These are phyloP conservation scores for Bacidia rubella DNA, from an alignment of 495 filamentous ascomycete genomes.

Conservation along the genomic window DNA sequence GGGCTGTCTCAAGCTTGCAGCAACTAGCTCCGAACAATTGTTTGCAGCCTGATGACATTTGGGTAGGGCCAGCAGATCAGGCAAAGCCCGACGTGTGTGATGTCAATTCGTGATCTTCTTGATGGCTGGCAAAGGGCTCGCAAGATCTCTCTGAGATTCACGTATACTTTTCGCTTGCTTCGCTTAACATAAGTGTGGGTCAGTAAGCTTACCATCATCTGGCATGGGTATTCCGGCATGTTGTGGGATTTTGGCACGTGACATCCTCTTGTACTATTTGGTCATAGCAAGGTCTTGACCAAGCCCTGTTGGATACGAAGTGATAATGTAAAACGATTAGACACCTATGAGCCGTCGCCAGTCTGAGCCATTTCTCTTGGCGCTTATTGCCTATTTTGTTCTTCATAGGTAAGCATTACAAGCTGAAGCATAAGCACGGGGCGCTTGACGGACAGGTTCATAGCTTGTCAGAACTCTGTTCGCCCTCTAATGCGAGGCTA, in stretches of 20 bases:
- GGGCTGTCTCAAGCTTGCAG: conserved; percentile 10
- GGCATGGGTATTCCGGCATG: too few species aligned
- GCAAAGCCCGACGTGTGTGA: neutral
- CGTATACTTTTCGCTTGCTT: neutral
- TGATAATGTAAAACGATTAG: too few species aligned
- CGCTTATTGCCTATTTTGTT: neutral
- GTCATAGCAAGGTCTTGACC: too few species aligned
- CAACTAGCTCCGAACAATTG: conserved; percentile 12
- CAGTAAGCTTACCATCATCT: neutral
- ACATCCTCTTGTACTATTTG: too few species aligned
- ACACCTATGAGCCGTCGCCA: too few species aligned
- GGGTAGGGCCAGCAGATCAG: conserved; percentile 6
- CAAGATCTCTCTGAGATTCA: too few species aligned
- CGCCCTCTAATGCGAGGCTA: neutral
- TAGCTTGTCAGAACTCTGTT: neutral
- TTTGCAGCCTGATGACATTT: conserved; percentile 7
- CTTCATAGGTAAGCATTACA: neutral
- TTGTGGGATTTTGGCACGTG: too few species aligned
- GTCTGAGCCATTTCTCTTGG: too few species aligned
- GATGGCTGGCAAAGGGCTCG: too few species aligned
- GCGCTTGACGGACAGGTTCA: neutral
- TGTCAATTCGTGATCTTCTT: neutral
- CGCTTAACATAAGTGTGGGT: neutral
- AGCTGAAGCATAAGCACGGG: neutral
- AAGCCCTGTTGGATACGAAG: too few species aligned